Base-by-base conservation (phyloP, 139 green algal species). In the Pseudopediastrum boryanum region DNA sequence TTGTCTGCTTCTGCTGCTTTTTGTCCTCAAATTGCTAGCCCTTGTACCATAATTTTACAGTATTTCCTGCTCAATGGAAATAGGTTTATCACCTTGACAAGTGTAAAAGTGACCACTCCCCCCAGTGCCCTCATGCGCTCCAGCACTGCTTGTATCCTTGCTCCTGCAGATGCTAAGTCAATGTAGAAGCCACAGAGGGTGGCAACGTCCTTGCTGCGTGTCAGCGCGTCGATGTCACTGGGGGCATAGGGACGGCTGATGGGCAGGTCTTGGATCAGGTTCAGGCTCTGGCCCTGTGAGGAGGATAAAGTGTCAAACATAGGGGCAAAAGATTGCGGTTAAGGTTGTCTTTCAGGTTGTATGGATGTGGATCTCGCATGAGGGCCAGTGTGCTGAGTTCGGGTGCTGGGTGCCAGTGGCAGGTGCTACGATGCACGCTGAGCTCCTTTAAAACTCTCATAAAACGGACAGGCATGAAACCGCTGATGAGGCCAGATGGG, bases 151-250 rank as follows among this genome's bases (percentile, higher is more conserved):
- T 87, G 78, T 35, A 88, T 46, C 6, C 59, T 21, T 31, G 31
- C 35, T 23, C 41, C 54, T 41, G 31, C n/a, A 35, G 42, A 36
- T 39, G 72, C 75, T 9, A 97, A 59, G 80, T 97, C 92, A 7
- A 94, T n/a, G 76, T 97, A 97, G 72, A 87, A 93, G 23, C 84
- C 75, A 72, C 90, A 92, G 31, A 94, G 82, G 46, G 43, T 46
- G 25, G 66, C 50, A 23, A 89, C 35, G 16, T 89, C 84, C 65
- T 87, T 87, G 19, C 81, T 48, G 9, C 41, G 31, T 25, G 85
- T 77, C 68, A 97, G 70, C 3, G 71, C 46, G 38, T 90, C 82
- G 27, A 96, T 83, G 39, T 92, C 84, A 41, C 46, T 41, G 0
- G 83, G n/a, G 8, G 50, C 71, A 62, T 84, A 87, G 46, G 90